These are phyloP conservation scores for Rutstroemia sp. DNA, from an alignment of 2,329 filamentous ascomycete genomes.

Conservation along the genomic window DNA sequence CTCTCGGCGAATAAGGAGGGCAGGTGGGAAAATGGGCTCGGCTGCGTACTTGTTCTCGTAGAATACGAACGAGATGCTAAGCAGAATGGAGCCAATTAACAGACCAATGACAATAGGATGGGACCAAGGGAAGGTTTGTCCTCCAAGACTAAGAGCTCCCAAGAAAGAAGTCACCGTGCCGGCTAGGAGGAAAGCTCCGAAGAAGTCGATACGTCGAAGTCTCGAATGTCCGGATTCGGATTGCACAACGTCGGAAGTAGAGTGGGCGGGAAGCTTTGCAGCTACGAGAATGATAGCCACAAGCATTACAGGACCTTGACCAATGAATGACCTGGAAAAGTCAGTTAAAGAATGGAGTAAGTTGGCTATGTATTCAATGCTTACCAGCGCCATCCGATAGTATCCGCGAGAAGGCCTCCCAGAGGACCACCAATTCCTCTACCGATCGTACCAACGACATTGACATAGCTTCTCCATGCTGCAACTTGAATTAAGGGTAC, in stretches of 20 bases:
- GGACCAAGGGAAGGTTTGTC: conserved; percentile 35
- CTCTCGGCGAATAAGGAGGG: conserved; percentile 43
- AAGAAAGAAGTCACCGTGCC: conserved; percentile 28
- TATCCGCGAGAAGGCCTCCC: conserved; percentile 64
- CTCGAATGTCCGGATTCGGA: conserved; percentile 58
- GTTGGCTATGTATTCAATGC: background rate
- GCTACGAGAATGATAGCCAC: conserved; percentile 58
- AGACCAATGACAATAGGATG: conserved; percentile 29
- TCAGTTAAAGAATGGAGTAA: background rate
- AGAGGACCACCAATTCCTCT: conserved; percentile 62
- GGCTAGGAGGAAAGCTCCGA: conserved; percentile 52
- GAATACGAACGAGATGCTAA: conserved; percentile 17
- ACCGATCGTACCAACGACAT: conserved; percentile 64
- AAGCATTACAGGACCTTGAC: conserved; percentile 61
- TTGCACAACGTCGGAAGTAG: conserved; percentile 39
- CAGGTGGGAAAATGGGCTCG: conserved; percentile 53
- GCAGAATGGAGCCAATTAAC: conserved; percentile 27
- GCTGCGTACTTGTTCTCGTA: conserved; percentile 37
- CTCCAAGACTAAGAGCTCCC: conserved; percentile 41
- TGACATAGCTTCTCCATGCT: conserved; percentile 65
- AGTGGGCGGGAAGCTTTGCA: conserved; percentile 39
- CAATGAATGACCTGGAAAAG: conserved; percentile 54
- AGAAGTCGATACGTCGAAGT: conserved; percentile 62
- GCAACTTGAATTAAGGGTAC: conserved; percentile 36
- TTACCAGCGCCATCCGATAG: conserved; percentile 68